Evolutionary conservation across 2,329 filamentous ascomycete species (phyloP), one percentile per base, ranked within the genome.

Genomic region (Myotisia sp.): DNA sequence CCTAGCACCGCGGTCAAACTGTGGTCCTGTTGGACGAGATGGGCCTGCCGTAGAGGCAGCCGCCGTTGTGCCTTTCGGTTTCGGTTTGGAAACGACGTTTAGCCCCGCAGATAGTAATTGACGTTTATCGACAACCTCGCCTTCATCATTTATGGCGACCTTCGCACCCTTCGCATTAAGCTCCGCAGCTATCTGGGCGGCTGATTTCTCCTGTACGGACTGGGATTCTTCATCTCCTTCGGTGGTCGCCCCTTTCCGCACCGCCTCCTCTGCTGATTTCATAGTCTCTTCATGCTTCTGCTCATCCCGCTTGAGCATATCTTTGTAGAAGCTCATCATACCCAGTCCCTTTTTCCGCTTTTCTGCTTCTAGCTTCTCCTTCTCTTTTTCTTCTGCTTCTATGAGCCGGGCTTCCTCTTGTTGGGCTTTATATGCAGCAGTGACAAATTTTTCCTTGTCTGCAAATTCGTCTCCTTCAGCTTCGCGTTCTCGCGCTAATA

Each of bases 401-500:
- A 71, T 47, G 37, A 57, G 56, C 37, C 63, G 59, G 39, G 70
- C 57, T 49, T 77, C 74, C 47, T 69, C 71, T 49, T 77, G 72
- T 47, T 77, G 73, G 40, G 62, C 60, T 52, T 75, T 76, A 52
- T 78, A 78, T 22, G 74, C 73, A 1, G 63, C 61, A 2, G 74
- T 78, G 26, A 78, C 74, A 41, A 78, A 78, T 47, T 70, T 75
- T 51, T 78, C 74, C 49, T 76, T 77, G 45, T 76, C 74, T 0
- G 65, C 71, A 39, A 74, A 77, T 40, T 73, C 71, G 31, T 77
- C 74, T n/a, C 73, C 74, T 47, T 78, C 74, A 0, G 65, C 67
- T 44, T 77, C 74, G 18, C 74, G 63, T 47, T 78, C 74, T 38
- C 64, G 64, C 33, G 71, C 66, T 8, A 78, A 47, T 37, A 71